phyloP scores from a whole-genome alignment of 352 stramenopile species.

The Pythium phragmitis region DNA sequence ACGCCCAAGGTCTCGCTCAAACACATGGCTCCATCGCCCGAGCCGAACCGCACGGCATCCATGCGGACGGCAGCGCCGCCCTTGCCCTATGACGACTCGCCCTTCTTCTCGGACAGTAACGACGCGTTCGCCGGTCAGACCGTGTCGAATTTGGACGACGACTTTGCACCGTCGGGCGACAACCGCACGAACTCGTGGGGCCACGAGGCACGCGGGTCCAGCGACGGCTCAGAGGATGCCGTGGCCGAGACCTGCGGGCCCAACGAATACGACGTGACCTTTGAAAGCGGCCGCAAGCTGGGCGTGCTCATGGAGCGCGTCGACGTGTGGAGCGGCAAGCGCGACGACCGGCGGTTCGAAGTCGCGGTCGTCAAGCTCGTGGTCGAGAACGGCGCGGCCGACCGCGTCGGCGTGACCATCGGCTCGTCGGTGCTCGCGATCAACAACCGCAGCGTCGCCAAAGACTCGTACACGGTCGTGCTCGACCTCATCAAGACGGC shows the following conservation, averaged over 20 bases:
- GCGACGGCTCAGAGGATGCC: background rate
- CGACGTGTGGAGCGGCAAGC: constrained; percentile 52
- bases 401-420: constrained; percentile 61
- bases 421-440: constrained; percentile 76
- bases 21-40: constrained; percentile 25
- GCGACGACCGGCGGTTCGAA: constrained; percentile 55
- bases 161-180: constrained; percentile 21
- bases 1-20: constrained; percentile 44
- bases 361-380: constrained; percentile 79
- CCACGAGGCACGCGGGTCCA: background rate
- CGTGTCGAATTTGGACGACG: constrained; percentile 70
- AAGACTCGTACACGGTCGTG: constrained; percentile 63
- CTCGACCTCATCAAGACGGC: constrained; percentile 78
- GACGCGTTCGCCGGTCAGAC: constrained; percentile 62
- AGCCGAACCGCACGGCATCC: constrained; percentile 16
- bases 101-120: constrained; percentile 62
- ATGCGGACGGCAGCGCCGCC: constrained; percentile 13
- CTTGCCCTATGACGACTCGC: constrained; percentile 40
- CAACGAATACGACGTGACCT: constrained; percentile 76
- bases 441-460: constrained; percentile 52
- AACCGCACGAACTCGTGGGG: constrained; percentile 19
- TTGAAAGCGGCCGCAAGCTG: constrained; percentile 73
- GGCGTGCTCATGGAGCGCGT: constrained; percentile 84
- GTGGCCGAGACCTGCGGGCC: constrained; percentile 25
- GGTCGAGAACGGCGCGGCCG: constrained; percentile 71